These are phyloP conservation scores for Hyaloscypha bicolor DNA, from an alignment of 495 filamentous ascomycete genomes.

Conservation along the genomic window DNA sequence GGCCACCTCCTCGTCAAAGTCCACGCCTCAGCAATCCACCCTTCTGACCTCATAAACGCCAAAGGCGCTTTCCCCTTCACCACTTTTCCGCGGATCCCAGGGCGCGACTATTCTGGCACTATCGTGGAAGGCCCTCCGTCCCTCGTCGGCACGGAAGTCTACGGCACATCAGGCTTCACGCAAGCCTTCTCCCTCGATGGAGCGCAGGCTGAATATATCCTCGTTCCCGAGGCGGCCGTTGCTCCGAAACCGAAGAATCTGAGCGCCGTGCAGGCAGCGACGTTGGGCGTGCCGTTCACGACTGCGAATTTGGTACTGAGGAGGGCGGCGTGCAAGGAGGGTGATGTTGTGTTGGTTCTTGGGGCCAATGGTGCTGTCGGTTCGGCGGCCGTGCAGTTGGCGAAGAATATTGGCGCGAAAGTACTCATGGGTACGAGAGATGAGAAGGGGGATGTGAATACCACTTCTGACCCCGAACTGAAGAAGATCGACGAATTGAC, in stretches of 20 bases:
- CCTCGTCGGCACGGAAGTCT: slow-evolving; percentile 36
- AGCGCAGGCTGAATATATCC: slow-evolving; percentile 40
- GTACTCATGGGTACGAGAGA: slow-evolving; percentile 35
- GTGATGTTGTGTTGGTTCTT: slow-evolving; percentile 40
- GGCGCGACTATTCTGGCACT: slow-evolving; percentile 39
- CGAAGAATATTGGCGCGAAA: slow-evolving; percentile 34
- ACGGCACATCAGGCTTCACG: slow-evolving; percentile 35
- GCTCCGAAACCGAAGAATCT: slow-evolving; percentile 33
- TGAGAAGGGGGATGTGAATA: slow-evolving; percentile 36
- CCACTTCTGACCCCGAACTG: slow-evolving; percentile 35
- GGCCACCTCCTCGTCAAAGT: slow-evolving; percentile 27
- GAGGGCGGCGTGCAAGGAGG: slow-evolving; percentile 31
- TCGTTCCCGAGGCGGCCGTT: slow-evolving; percentile 33
- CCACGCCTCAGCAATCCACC: slow-evolving; percentile 39
- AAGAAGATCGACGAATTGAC: slow-evolving; percentile 36
- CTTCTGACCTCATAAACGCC: slow-evolving; percentile 44
- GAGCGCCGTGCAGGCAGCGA: slow-evolving; percentile 34
- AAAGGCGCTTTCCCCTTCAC: slow-evolving; percentile 42
- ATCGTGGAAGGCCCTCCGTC: slow-evolving; percentile 28
- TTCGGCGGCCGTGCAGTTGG: slow-evolving; percentile 36
- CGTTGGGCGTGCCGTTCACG: slow-evolving; percentile 38
- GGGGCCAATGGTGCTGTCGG: slow-evolving; percentile 42
- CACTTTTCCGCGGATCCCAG: slow-evolving; percentile 44
- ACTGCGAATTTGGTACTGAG: slow-evolving; percentile 36
- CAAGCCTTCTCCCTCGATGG: slow-evolving; percentile 36